Evolutionary conservation across 2,329 filamentous ascomycete genomes (phyloP), one percentile per base, ranked within the genome.

Genomic region (Pleomassaria siparia): DNA sequence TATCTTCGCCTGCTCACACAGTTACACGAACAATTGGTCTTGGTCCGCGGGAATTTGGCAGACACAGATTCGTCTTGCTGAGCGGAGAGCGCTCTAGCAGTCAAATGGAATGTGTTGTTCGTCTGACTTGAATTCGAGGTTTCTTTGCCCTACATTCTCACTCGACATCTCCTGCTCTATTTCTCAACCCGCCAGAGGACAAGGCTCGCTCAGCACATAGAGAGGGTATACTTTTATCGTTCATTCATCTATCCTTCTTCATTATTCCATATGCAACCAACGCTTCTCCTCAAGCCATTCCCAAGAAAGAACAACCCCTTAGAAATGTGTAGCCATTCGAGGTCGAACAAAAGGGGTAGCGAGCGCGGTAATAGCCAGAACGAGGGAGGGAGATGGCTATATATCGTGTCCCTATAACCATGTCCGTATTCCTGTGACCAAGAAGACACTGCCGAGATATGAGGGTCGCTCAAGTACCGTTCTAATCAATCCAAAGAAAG

Each of bases 211-310:
- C 35, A 37, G 13, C 35, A 37, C 35, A 37, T 7, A 7, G 29
- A 7, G n/a, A n/a, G n/a, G n/a, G n/a, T 15, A 22, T 37, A 22
- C 35, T 37, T 37, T 37, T 37, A 37, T 37, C 35, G 35, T 37
- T 37, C 7, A 37, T 37, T 37, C 35, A n/a, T 37, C 35, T 37
- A 37, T 24, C 35, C 24, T 37, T 21, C 35, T 37, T 37, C 35
- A 37, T 37, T 37, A 37, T 37, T 15, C 18, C 20, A 22, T 22
- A 37, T 37, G 35, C 35, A 37, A 24, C n/a, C 35, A 3, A 21
- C 24, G 20, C 3, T 20, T 37, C 35, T 37, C n/a, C 20, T 11
- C 9, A 24, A 15, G 8, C 35, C 3, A 16, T 16, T 18, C 15
- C n/a, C 12, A 4, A 16, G 20, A 18, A 18, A 35, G n/a, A 18